Base-by-base conservation (phyloP, 192 early-diverging fungal species). In the Backusella australiensis region DNA sequence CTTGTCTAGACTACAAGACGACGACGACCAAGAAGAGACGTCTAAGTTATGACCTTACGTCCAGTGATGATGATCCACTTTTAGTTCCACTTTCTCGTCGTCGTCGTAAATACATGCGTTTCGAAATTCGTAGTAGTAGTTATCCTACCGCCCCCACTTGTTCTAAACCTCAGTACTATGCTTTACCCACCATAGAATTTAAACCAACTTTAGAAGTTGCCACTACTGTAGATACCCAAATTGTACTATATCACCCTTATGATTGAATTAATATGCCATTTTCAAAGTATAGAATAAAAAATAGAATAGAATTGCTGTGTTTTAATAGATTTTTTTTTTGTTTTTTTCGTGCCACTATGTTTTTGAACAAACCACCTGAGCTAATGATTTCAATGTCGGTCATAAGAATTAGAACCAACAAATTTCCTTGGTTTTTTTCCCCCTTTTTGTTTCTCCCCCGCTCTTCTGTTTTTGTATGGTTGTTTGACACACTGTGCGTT, bases 401-500 rank as follows among this genome's bases (percentile, higher is more conserved):
- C 42, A 44, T 44, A 44, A 44, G 42, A 56, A 56, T 56, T 56
- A 56, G 52, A 56, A 56, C 52, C 52, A 56, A 56, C 52, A 56
- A 56, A 56, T 56, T 56, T 56, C 52, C 52, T 56, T 56, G 52
- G 52, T 56, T 56, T 56, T 56, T 56, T 21, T 19, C 52, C 53
- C 9, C 21, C n/a, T 56, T 56, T 21, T 56, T n/a, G 19, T 12
- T 63, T 19, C 15, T 17, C 42, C 21, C 52, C 52, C 52, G 52
- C 52, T 21, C n/a, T n/a, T 21, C n/a, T 56, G 5, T 63, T 59
- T 29, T 63, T 63, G 53, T n/a, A 19, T 21, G 49, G 19, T 63
- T 63, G 53, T n/a, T 53, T 53, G 49, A 53, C 49, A 56, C 53
- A 56, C 53, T 56, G 53, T 56, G 21, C 53, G 53, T n/a, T 63